Conservation (phyloP, 805 yeast genomes). For the Ogataea naganishii region DNA sequence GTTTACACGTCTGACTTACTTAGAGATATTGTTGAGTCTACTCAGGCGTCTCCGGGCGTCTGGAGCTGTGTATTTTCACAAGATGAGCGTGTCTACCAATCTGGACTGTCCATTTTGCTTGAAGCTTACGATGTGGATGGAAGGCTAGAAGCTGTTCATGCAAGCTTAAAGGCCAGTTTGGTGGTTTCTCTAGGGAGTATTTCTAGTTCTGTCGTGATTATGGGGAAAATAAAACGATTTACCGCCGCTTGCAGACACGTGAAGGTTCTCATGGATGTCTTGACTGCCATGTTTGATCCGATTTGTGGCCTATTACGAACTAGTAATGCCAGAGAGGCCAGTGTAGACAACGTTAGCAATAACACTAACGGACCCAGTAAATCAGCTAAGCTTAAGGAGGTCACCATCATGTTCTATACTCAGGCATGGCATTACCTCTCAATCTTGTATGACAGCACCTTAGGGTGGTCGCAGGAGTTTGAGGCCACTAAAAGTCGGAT, state of each 20-base stretch:
- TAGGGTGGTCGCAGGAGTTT: conserved; percentile 57
- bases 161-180: conserved; percentile 37
- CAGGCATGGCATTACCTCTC: conserved; percentile 64
- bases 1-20: conserved; percentile 10
- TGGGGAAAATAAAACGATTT: conserved; percentile 12
- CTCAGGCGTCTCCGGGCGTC: conserved; percentile 47
- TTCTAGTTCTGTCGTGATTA: conserved; percentile 5
- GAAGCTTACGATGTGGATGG: conserved; percentile 77
- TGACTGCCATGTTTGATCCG: conserved; percentile 56
- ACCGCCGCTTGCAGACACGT: conserved; percentile 39
- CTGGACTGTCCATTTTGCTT: conserved; percentile 62
- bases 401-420: conserved; percentile 50
- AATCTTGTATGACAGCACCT: conserved; percentile 57
- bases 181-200: conserved; percentile 39
- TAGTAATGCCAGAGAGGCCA: conserved; percentile 1
- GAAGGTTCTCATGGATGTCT: conserved; percentile 65
- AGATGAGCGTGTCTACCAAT: conserved; percentile 46
- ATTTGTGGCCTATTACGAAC: conserved; percentile 42
- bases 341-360: conserved; percentile 7
- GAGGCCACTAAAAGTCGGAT: conserved; percentile 16
- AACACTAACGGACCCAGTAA: conserved; percentile 5
- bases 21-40: conserved; percentile 29
- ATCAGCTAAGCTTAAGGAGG: conserved; percentile 6
- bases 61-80: conserved; percentile 74
- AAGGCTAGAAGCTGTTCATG: conserved; percentile 64